Evolutionary conservation across 257 asterid genomes (phyloP), one percentile per base, ranked within the genome.

Genomic region (Solanum stenotomum): DNA sequence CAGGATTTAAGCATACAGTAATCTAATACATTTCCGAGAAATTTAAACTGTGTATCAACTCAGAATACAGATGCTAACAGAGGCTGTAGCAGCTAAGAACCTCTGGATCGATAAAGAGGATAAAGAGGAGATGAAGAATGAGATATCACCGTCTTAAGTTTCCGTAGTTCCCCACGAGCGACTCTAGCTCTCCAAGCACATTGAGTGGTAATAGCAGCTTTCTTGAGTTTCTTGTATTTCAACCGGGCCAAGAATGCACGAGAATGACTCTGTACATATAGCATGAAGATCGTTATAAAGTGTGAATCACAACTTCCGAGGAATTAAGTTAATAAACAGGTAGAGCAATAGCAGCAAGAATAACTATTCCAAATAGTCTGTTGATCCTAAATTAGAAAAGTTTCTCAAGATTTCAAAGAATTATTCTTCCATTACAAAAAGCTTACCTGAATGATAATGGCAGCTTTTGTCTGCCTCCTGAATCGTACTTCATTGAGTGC

Each of bases 131-230:
- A 46, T 71, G 59, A 42, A 61, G 82, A 90, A 35, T 86, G 74
- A 37, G 2, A 46, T 22, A 92, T 90, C 63, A 93, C 95, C 93
- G 84, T 59, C 89, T 84, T 92, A 88, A 90, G 93, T 78, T 84
- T 87, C 44, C 31, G 89, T 52, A 92, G 90, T 87, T 92, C 93
- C 81, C 86, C 85, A 65, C 83, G 37, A 81, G 93, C 93, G 38
- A 65, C 37, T 40, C 49, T 87, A 85, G 85, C 89, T 85, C 95
- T 91, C 75, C 93, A 93, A 37, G 91, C 90, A 79, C 94, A 92
- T 87, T 93, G 95, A 46, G 91, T 63, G 56, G 88, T 82, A 85
- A 91, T 67, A 68, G 93, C 90, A 56, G 95, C 95, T 29, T 87
- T 67, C 87, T 87, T 91, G 89, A 92, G 56, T 71, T 87, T 89